These are phyloP conservation scores for Mesotaenium endlicherianum DNA, from an alignment of 139 green algal species.

Conservation along the genomic window DNA sequence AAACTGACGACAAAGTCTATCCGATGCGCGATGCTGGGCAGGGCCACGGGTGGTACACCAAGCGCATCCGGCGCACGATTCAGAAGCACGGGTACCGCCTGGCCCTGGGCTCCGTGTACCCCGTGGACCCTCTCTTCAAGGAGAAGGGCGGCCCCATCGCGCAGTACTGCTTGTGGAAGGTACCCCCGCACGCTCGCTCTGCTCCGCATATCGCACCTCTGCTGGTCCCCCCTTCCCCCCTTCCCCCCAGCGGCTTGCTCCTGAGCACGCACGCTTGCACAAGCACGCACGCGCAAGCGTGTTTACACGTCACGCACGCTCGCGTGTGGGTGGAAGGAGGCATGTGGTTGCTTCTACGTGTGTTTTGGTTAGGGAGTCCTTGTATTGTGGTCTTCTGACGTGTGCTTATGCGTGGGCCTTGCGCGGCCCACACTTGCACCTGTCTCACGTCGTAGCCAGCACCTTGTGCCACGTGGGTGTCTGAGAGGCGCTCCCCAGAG, in stretches of 20 bases:
- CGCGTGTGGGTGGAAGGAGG: too few relatives aligned
- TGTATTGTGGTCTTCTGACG: too few relatives aligned
- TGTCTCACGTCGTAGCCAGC: too few relatives aligned
- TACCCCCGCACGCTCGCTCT: neutral
- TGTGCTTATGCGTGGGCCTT: too few relatives aligned
- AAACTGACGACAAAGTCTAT: neutral
- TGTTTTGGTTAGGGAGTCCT: too few relatives aligned
- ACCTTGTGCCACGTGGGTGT: too few relatives aligned
- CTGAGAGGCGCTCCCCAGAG: too few relatives aligned
- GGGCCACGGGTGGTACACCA: constrained; percentile 43
- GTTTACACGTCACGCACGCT: too few relatives aligned
- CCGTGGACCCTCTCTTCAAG: constrained; percentile 28
- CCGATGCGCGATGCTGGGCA: neutral
- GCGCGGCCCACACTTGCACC: too few relatives aligned
- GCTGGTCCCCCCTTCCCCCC: neutral
- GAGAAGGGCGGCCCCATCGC: constrained; percentile 20
- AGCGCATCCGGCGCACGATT: neutral
- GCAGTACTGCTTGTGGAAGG: constrained; percentile 35
- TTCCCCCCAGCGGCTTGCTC: neutral
- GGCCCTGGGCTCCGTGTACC: constrained; percentile 35
- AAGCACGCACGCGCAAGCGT: neutral
- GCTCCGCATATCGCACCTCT: neutral
- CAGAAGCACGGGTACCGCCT: constrained; percentile 32
- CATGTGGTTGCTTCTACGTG: too few relatives aligned
- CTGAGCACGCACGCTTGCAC: neutral